Conservation (phyloP, 2,329 filamentous ascomycete species). For the Paraphoma chrysanthemicola region DNA sequence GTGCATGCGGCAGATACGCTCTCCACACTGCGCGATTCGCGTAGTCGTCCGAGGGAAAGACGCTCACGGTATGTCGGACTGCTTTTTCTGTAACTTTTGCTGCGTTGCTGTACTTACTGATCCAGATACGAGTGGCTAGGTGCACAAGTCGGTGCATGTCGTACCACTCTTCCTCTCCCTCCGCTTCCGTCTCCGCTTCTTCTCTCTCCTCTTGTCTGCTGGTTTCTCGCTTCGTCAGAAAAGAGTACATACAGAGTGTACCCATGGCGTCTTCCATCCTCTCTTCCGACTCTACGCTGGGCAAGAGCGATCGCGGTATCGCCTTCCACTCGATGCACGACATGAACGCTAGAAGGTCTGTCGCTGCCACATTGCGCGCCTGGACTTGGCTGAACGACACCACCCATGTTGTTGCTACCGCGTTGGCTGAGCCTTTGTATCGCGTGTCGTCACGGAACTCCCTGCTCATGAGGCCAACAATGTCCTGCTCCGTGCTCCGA, state of each 20-base stretch:
- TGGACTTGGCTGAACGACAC: constrained; percentile 50
- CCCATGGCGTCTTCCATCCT: constrained; percentile 29
- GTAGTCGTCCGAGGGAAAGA: constrained; percentile 7
- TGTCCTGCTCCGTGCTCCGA: constrained; percentile 38
- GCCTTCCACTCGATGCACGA: constrained; percentile 21
- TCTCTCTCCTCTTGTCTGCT: no score
- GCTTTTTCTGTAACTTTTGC: constrained; percentile 4
- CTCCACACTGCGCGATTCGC: constrained; percentile 5
- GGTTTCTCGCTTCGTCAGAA: constrained; percentile 15
- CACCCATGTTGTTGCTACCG: constrained; percentile 52
- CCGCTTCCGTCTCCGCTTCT: constrained; percentile 10
- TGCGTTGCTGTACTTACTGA: neutral
- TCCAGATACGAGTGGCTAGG: constrained; percentile 11
- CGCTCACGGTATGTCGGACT: constrained; percentile 1
- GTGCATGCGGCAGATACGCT: constrained; percentile 6
- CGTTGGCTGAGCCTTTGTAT: constrained; percentile 45
- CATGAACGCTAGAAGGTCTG: constrained; percentile 47
- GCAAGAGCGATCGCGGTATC: constrained; percentile 23
- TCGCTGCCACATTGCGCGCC: constrained; percentile 37
- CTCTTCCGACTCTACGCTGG: constrained; percentile 7
- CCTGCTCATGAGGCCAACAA: constrained; percentile 43
- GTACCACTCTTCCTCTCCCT: constrained; percentile 5
- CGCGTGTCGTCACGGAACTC: constrained; percentile 50
- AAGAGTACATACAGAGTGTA: constrained; percentile 31
- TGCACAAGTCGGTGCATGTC: constrained; percentile 13